Base-by-base conservation (phyloP, 1,139 yeast genomes). In the Geotrichum armillariae region DNA sequence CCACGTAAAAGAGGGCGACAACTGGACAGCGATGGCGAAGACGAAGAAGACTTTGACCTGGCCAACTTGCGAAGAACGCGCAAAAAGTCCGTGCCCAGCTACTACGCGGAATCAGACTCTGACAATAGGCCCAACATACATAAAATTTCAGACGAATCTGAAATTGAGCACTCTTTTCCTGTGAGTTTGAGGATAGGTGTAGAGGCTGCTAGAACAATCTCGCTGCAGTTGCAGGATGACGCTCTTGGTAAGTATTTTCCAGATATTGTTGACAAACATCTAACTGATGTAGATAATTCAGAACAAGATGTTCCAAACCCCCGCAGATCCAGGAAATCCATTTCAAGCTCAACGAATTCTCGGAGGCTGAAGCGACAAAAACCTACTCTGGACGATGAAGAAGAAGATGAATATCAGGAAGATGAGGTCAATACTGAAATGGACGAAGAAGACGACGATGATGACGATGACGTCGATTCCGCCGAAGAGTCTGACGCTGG, bases 361-460 rank as follows among this genome's bases (percentile, higher is more conserved):
- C 29, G 29, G 29, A 6, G 11, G 11, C 29, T 11, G 29, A 25
- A n/a, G n/a, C n/a, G n/a, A n/a, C n/a, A n/a, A n/a, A n/a, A n/a
- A n/a, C n/a, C n/a, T n/a, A n/a, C n/a, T n/a, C n/a, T n/a, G n/a
- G n/a, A n/a, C n/a, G 60, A 60, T 21, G 63, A 56, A n/a, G 64
- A 55, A 16, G 64, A 56, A 31, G 55, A 46, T 40, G 53, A 53
- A 5, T 61, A 58, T 31, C 59, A 58, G 2, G 60, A 56, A 37
- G 60, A 56, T 20, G 54, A 49, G 27, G n/a, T n/a, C n/a, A n/a
- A n/a, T n/a, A n/a, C n/a, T n/a, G n/a, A n/a, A n/a, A n/a, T n/a
- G n/a, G n/a, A n/a, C n/a, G n/a, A n/a, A n/a, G n/a, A n/a, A n/a
- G n/a, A n/a, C n/a, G n/a, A n/a, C n/a, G n/a, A n/a, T n/a, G 57